Conservation (phyloP, 192 early-diverging fungal species). For the Backusella liffmaniae region DNA sequence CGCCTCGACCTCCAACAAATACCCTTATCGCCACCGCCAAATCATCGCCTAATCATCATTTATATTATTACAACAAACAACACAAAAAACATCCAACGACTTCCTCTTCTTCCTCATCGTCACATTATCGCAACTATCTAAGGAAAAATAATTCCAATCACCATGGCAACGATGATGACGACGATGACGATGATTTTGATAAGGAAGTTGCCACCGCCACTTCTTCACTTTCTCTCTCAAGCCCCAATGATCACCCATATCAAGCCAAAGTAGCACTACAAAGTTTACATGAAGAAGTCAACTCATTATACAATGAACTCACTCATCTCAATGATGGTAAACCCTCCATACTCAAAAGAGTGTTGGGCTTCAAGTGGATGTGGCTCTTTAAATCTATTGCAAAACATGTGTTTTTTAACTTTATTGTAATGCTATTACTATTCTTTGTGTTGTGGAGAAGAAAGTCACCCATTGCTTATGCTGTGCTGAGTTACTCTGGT, state of each 20-base stretch:
- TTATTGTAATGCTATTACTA: conserved; percentile 22
- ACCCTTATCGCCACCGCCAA: background rate
- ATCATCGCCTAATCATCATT: background rate
- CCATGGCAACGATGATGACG: background rate
- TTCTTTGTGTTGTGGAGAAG: conserved; percentile 24
- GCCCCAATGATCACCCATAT: conserved; percentile 12
- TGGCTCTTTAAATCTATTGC: conserved; percentile 25
- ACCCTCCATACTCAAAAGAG: background rate
- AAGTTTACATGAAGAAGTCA: background rate
- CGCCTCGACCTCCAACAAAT: conserved; percentile 6
- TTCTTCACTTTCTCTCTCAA: background rate
- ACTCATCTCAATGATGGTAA: background rate
- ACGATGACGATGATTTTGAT: conserved; percentile 10
- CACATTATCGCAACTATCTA: background rate
- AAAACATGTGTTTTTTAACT: conserved; percentile 24
- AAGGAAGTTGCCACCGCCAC: conserved; percentile 23
- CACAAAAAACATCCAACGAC: background rate
- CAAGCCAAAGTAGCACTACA: background rate
- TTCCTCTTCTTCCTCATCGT: background rate
- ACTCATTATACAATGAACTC: background rate
- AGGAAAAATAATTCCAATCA: background rate
- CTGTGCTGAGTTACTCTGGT: conserved; percentile 14
- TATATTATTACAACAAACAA: background rate
- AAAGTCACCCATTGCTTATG: conserved; percentile 32
- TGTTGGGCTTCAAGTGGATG: conserved; percentile 1